Base-by-base conservation (phyloP, 164 flowering plant genomes). In the Vitis riparia region DNA sequence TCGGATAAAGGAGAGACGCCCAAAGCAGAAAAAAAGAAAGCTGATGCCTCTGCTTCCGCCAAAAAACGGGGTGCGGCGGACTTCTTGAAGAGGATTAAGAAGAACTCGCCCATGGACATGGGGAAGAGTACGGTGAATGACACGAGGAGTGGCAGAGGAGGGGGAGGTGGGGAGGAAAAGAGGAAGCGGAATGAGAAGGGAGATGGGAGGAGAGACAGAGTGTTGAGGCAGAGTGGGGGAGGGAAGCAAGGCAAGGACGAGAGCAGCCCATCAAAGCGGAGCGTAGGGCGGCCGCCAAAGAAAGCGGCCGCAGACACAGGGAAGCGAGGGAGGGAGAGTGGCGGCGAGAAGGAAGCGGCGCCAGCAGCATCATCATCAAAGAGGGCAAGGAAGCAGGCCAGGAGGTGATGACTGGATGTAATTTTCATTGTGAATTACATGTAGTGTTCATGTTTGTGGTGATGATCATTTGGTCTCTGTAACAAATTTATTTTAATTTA, bases 51-150 rank as follows among this genome's bases (percentile, higher is more conserved):
- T 0, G 56, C 75, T 8, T 55, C 75, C 30, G 78, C 80, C 12
- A 93, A 89, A 77, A 90, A 89, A 77, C 71, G 82, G 44, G 83
- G 93, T 13, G 96, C 87, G 5, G 91, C 90, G 0, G 82, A 84
- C 73, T 92, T 91, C 84, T 80, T 94, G 78, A 89, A 86, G 59
- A 82, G 93, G 66, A 84, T 94, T 67, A 94, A 91, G 75, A 79
- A 79, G 55, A 83, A 80, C 52, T 77, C 89, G 3, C 80, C 89
- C 2, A 49, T 73, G 2, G 82, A 77, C 15, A 70, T 81, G 15
- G 50, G 60, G 55, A 76, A 73, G 71, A 73, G 57, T 49, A 67
- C 74, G 3, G 66, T 63, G 1, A 75, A 68, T 14, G 77, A 73
- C 23, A 55, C 63, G 15, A 10, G 59, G 23, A 12, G 50, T 71